These are phyloP conservation scores for Lactarius trivialis DNA, from an alignment of 768 basidiomycete species.

Conservation along the genomic window DNA sequence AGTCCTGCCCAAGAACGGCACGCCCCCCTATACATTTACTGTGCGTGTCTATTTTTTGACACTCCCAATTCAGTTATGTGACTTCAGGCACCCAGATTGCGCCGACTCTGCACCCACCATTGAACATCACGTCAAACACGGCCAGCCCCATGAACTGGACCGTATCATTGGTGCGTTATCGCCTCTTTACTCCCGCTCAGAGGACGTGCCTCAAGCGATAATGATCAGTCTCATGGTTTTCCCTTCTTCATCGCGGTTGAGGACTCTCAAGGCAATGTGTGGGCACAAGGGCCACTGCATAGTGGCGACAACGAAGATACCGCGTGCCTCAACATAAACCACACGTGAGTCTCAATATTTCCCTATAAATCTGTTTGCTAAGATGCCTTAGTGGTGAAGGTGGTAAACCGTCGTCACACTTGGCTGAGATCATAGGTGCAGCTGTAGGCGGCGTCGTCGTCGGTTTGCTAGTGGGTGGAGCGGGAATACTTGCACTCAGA, in stretches of 20 bases:
- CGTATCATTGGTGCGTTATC: conserved; percentile 32
- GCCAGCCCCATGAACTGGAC: conserved; percentile 50
- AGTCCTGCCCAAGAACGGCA: conserved; percentile 48
- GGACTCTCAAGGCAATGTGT: conserved; percentile 44
- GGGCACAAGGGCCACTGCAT: conserved; percentile 55
- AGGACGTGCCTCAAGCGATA: conserved; percentile 21
- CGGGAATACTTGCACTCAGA: conserved; percentile 9
- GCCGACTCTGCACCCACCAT: conserved; percentile 54
- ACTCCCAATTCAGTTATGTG: not conserved
- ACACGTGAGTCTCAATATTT: not conserved
- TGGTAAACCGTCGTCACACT: not conserved
- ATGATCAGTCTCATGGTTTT: conserved; percentile 40
- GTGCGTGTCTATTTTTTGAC: conserved; percentile 30
- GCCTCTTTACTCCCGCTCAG: not conserved
- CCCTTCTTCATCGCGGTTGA: conserved; percentile 52
- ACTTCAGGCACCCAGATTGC: conserved; percentile 37
- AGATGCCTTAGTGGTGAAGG: not conserved
- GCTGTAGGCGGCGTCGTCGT: conserved; percentile 26
- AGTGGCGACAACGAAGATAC: conserved; percentile 39
- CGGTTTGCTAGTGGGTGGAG: conserved; percentile 24
- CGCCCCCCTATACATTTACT: conserved; percentile 52
- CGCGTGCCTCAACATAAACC: conserved; percentile 35
- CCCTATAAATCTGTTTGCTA: not conserved
- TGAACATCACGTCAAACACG: conserved; percentile 45
- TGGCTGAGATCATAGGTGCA: conserved; percentile 15